Conservation (phyloP, 108 stramenopile species). For the Cylindrotheca closterium region DNA sequence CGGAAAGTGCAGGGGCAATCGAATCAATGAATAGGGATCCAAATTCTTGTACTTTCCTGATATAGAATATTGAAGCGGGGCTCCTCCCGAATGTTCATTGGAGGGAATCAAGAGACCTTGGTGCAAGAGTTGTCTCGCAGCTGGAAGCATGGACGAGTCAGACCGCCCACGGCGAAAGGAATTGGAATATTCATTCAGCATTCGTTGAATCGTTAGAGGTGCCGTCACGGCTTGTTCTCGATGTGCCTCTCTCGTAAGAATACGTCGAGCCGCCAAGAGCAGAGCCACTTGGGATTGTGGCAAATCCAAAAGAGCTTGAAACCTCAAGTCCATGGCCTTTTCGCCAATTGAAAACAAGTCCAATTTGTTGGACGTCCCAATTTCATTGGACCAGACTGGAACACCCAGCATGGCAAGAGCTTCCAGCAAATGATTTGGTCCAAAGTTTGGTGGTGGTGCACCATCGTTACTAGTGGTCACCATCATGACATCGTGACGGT, state of each 20-base stretch:
- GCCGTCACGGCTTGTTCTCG: slow-evolving; percentile 39
- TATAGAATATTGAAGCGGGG: slow-evolving; percentile 64
- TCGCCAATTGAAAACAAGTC: slow-evolving; percentile 9
- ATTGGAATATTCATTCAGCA: slow-evolving; percentile 65
- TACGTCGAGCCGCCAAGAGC: slow-evolving; percentile 67
- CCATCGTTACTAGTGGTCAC: slow-evolving; percentile 1
- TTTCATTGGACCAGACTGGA: slow-evolving; percentile 26
- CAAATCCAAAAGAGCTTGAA: slow-evolving; percentile 65
- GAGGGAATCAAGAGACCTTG: slow-evolving; percentile 63
- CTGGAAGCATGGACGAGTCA: slow-evolving; percentile 1
- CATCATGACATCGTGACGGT: slow-evolving; percentile 33
- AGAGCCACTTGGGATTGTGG: slow-evolving; percentile 72
- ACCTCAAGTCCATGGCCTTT: slow-evolving; percentile 40
- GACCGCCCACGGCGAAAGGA: slow-evolving; percentile 29
- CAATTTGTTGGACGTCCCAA: slow-evolving; percentile 8
- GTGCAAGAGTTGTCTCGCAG: slow-evolving; percentile 54
- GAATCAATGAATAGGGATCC: slow-evolving; percentile 37
- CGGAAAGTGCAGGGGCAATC: slow-evolving; percentile 69
- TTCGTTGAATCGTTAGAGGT: slow-evolving; percentile 78
- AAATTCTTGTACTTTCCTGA: slow-evolving; percentile 23
- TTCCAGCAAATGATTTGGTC: slow-evolving; percentile 43
- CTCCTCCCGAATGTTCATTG: slow-evolving; percentile 64
- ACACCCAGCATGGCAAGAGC: slow-evolving; percentile 69
- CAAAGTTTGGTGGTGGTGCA: slow-evolving; percentile 25
- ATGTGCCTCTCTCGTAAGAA: slow-evolving; percentile 47